Percentiles rank a stretch among this genome's conserved stretches.
These are phyloP conservation scores for Dactylonectria estremocensis DNA, from an alignment of 2,329 filamentous ascomycete species.

Conservation along the genomic window DNA sequence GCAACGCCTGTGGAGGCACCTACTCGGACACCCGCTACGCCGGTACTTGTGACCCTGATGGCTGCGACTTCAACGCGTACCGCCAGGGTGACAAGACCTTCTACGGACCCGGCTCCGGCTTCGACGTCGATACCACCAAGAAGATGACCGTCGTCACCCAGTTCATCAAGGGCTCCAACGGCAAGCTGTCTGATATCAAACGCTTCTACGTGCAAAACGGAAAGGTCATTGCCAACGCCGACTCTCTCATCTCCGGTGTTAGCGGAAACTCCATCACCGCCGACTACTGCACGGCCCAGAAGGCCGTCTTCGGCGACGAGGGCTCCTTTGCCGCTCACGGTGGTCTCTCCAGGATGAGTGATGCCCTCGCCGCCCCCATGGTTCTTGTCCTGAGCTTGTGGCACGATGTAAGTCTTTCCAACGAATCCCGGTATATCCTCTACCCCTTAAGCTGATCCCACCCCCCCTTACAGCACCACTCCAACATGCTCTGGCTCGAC, in stretches of 20 bases:
- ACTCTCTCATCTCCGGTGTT: constrained; percentile 57
- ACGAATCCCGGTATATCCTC: background rate
- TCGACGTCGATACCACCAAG: constrained; percentile 71
- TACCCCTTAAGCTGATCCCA: constrained; percentile 18
- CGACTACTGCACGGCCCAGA: constrained; percentile 72
- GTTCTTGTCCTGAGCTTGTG: constrained; percentile 68
- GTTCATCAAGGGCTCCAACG: constrained; percentile 66
- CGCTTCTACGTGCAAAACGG: constrained; percentile 78
- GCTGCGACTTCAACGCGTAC: constrained; percentile 80
- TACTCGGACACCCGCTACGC: constrained; percentile 69
- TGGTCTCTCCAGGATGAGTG: constrained; percentile 71
- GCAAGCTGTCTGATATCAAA: constrained; percentile 72
- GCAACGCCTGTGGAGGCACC: constrained; percentile 67
- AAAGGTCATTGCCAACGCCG: constrained; percentile 69
- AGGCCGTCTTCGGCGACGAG: constrained; percentile 69
- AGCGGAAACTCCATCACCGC: constrained; percentile 67
- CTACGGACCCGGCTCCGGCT: constrained; percentile 69
- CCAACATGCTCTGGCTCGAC: constrained; percentile 84
- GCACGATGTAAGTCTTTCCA: constrained; percentile 67
- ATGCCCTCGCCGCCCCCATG: constrained; percentile 59
- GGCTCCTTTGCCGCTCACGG: constrained; percentile 70
- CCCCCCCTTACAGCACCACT: constrained; percentile 60
- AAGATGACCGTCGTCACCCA: constrained; percentile 78
- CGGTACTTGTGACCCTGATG: constrained; percentile 77
- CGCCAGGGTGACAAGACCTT: constrained; percentile 75